These are phyloP conservation scores for Beauveria medogensis DNA, from an alignment of 2,329 filamentous ascomycete species.

Conservation along the genomic window DNA sequence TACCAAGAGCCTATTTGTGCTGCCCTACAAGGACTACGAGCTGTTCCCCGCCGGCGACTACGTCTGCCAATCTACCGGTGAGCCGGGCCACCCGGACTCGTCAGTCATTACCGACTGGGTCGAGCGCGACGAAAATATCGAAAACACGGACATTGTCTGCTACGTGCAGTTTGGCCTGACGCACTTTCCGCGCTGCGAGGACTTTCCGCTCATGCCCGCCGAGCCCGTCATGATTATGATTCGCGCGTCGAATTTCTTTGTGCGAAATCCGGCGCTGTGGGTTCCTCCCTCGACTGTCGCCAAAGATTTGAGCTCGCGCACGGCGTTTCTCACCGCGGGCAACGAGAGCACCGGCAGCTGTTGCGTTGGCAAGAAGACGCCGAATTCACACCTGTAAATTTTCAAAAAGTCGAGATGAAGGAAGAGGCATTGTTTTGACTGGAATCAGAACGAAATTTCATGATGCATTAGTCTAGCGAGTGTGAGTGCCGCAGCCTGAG, in stretches of 20 bases:
- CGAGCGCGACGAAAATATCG: conserved; percentile 37
- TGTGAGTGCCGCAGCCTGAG: neutral
- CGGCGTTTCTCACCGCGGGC: conserved; percentile 12
- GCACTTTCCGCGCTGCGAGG: conserved; percentile 54
- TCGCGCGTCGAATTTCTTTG: conserved; percentile 45
- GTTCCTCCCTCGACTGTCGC: conserved; percentile 34
- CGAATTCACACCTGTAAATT: conserved; percentile 15
- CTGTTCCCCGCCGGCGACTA: conserved; percentile 34
- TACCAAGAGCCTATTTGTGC: conserved; percentile 34
- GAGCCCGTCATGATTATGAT: conserved; percentile 44
- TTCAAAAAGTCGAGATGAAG: neutral
- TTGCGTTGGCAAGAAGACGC: conserved; percentile 5
- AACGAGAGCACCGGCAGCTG: conserved; percentile 4
- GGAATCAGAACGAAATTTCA: neutral
- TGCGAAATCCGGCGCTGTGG: conserved; percentile 42
- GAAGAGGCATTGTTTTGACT: neutral
- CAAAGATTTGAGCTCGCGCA: conserved; percentile 22
- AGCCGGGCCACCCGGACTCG: conserved; percentile 17
- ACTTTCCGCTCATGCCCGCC: conserved; percentile 62
- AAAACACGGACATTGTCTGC: conserved; percentile 43
- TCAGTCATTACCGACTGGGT: conserved; percentile 37
- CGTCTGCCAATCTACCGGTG: conserved; percentile 37
- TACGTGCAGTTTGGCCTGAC: conserved; percentile 48
- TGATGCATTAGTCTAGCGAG: conserved; percentile 4
- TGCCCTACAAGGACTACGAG: conserved; percentile 33